These are phyloP conservation scores for Salix koriyanagi DNA, from an alignment of 345 rosid species.

Conservation along the genomic window DNA sequence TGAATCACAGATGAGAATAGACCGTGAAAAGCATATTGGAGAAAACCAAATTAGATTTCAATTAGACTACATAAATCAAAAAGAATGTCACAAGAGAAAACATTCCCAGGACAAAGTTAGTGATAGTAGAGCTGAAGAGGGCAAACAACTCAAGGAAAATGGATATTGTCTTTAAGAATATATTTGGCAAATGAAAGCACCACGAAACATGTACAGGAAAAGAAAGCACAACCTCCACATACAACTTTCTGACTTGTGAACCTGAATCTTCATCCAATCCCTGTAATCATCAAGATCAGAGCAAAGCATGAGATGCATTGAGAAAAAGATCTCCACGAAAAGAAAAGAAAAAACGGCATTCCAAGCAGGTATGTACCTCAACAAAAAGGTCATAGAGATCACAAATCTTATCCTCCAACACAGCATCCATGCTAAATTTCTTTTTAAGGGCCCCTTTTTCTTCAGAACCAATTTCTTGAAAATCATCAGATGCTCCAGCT, in stretches of 20 bases:
- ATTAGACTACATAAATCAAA: not conserved
- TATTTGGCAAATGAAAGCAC: not conserved
- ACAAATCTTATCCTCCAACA: conserved; percentile 81
- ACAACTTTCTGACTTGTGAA: conserved; percentile 81
- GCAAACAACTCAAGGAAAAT: not conserved
- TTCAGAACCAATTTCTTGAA: conserved; percentile 52
- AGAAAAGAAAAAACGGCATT: not conserved
- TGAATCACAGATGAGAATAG: conserved; percentile 33
- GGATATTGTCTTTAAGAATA: not conserved
- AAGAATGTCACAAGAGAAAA: not conserved
- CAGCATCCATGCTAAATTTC: conserved; percentile 61
- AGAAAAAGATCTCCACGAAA: conserved; percentile 4
- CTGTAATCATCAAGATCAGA: conserved; percentile 32
- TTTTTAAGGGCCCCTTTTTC: conserved; percentile 48
- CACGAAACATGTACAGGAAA: not conserved
- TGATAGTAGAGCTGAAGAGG: not conserved
- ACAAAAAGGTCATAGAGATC: conserved; percentile 89
- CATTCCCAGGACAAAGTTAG: not conserved
- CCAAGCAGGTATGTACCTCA: conserved; percentile 48
- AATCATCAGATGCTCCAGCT: conserved; percentile 63
- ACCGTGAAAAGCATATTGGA: conserved; percentile 21
- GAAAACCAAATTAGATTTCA: not conserved
- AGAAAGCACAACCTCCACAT: conserved; percentile 55
- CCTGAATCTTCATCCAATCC: conserved; percentile 88
- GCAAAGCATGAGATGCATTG: conserved; percentile 13